Evolutionary conservation across 202 grass and related monocot genomes (phyloP), one percentile per base, ranked within the genome.

Genomic region (Alloteropsis angusta): DNA sequence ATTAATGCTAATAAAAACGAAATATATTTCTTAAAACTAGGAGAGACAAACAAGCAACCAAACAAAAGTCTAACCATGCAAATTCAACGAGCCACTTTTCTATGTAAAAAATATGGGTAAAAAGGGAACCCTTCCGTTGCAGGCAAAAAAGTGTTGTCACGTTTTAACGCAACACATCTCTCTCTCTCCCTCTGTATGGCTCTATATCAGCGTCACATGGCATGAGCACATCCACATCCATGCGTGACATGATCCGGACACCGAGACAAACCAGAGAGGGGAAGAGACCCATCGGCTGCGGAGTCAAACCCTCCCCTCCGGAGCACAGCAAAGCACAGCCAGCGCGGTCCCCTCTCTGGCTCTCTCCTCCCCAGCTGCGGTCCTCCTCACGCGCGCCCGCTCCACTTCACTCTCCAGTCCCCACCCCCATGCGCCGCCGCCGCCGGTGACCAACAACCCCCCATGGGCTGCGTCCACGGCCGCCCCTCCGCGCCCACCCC

Each of bases 401-500:
- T 71, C 39, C 67, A 50, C 74, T 87, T 58, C 65, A 78, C 76
- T 65, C 68, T 55, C 58, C 42, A 28, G 23, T 30, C 62, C 25
- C 23, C 73, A 48, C 16, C 35, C 37, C 41, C 54, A 16, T 22
- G 19, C 39, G 26, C 64, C 77, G 86, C 72, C 68, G 56, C 85
- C 70, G 65, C 72, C 77, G 85, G 86, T 91, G 82, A 90, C 84
- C 58, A 60, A 18, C 54, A 9, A 26, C 39, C 12, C 19, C 80
- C 60, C 53, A 91, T 94, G 91, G 91, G 91, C 79, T 91, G 91
- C 86, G 88, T 88, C 68, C 85, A 91, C 64, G 91, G 85, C 26
- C 82, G 88, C 77, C 86, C 64, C 77, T 21, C 86, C 56, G 62
- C 50, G 41, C 13, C 82, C 35, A 81, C 64, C 5, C 76, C 77